Percentiles rank a stretch among this genome's conserved stretches.
These are phyloP conservation scores for Typha latifolia DNA, from an alignment of 176 grass and related monocot species.

Conservation along the genomic window DNA sequence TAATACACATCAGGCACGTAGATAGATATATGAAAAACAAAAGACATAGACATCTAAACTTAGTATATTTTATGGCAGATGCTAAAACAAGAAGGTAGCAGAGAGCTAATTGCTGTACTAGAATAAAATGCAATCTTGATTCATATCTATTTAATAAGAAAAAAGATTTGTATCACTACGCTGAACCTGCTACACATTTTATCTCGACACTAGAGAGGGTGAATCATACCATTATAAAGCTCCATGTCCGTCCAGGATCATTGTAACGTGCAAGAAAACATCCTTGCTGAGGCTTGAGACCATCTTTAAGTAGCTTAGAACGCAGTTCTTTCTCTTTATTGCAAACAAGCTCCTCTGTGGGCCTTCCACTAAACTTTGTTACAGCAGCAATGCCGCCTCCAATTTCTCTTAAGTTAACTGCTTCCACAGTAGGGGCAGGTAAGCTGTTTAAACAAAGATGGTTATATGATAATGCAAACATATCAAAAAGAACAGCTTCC, in stretches of 20 bases:
- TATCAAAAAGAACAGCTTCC: background rate
- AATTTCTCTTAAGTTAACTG: slow-evolving; percentile 45
- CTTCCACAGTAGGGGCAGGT: slow-evolving; percentile 49
- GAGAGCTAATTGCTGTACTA: too few species aligned
- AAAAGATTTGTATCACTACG: background rate
- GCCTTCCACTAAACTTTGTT: slow-evolving; percentile 70
- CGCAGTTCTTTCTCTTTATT: slow-evolving; percentile 50
- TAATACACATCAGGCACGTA: too few species aligned
- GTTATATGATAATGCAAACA: background rate
- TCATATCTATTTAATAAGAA: background rate
- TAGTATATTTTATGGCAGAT: too few species aligned
- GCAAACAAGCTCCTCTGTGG: slow-evolving; percentile 56
- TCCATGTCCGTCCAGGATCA: slow-evolving; percentile 65
- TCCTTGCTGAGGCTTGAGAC: slow-evolving; percentile 53
- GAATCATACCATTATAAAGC: slow-evolving; percentile 76
- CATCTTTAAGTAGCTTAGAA: slow-evolving; percentile 51
- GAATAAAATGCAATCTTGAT: background rate
- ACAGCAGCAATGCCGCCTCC: slow-evolving; percentile 50
- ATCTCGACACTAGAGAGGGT: background rate
- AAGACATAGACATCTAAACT: too few species aligned
- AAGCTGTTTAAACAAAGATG: slow-evolving; percentile 40
- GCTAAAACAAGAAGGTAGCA: too few species aligned
- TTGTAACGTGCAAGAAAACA: slow-evolving; percentile 89
- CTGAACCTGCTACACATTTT: background rate
- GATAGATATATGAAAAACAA: too few species aligned